Evolutionary conservation across 192 early-diverging fungal species (phyloP).

Genomic region (Podochytrium sp.): DNA sequence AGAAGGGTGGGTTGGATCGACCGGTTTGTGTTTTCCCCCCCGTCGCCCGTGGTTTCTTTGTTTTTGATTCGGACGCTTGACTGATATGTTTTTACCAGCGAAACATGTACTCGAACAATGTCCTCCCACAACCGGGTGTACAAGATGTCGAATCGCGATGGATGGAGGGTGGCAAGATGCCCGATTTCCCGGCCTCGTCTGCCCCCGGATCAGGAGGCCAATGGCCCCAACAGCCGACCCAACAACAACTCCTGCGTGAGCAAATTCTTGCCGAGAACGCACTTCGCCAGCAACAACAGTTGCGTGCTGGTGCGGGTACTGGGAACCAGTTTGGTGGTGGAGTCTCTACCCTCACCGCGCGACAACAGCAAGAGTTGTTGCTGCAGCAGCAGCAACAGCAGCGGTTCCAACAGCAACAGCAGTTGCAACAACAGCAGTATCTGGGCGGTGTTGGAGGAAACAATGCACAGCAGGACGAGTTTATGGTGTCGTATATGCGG

Average conservation of each 20-base stretch:
- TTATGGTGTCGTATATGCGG: constrained; percentile 39
- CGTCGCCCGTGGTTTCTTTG: constrained; percentile 6
- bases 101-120: constrained; percentile 5
- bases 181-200: not conserved
- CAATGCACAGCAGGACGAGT: constrained; percentile 37
- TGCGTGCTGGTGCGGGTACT: not conserved
- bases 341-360: not conserved
- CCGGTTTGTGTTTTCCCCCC: not conserved
- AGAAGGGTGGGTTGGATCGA: not conserved
- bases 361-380: constrained; percentile 35
- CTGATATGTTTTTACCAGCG: not conserved
- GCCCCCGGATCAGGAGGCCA: too few species aligned
- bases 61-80: not conserved
- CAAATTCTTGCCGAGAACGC: constrained; percentile 21
- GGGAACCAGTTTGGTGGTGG: not conserved
- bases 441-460: not conserved
- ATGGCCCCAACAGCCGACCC: constrained; percentile 19
- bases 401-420: constrained; percentile 38
- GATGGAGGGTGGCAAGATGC: constrained; percentile 17
- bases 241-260: constrained; percentile 25
- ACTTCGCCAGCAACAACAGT: constrained; percentile 15
- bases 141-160: constrained; percentile 19
- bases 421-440: constrained; percentile 39
- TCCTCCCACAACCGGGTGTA: not conserved
- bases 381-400: constrained; percentile 45